These are phyloP conservation scores for Cercophora sp. DNA, from an alignment of 495 filamentous ascomycete species.

Conservation along the genomic window DNA sequence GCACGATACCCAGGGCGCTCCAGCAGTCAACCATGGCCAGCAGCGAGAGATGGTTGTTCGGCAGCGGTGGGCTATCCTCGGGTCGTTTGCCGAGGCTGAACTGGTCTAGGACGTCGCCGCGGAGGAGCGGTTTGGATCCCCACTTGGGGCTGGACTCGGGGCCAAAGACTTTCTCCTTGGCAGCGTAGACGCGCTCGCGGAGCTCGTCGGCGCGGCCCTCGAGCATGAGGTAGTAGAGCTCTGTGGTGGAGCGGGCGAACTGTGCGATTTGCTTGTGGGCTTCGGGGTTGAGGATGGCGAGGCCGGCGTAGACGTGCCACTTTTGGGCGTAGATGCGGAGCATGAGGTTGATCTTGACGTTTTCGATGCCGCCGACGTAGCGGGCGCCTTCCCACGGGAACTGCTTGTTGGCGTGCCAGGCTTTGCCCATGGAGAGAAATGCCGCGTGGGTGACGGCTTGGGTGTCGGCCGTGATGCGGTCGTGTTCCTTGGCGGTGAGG, in stretches of 20 bases:
- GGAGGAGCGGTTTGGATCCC: constrained; percentile 64
- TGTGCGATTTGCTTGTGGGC: constrained; percentile 89
- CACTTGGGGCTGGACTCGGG: constrained; percentile 40
- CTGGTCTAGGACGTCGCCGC: constrained; percentile 78
- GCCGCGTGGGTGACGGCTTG: constrained; percentile 97
- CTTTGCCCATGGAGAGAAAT: constrained; percentile 94
- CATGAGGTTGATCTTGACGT: constrained; percentile 98
- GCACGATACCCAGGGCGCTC: constrained; percentile 86
- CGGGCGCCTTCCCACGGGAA: constrained; percentile 94
- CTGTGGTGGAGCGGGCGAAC: constrained; percentile 88
- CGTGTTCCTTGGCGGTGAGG: constrained; percentile 80
- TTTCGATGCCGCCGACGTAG: constrained; percentile 95
- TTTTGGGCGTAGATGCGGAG: constrained; percentile 96
- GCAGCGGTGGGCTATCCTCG: constrained; percentile 55
- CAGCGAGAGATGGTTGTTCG: constrained; percentile 88
- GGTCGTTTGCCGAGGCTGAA: constrained; percentile 65
- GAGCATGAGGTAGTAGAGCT: constrained; percentile 94
- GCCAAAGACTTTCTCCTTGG: constrained; percentile 77
- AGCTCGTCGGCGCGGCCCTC: constrained; percentile 77
- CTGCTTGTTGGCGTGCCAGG: constrained; percentile 87
- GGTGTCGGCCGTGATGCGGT: constrained; percentile 96
- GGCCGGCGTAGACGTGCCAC: constrained; percentile 97
- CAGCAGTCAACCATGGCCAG: constrained; percentile 99
- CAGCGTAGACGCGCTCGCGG: constrained; percentile 69
- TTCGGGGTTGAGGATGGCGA: constrained; percentile 91